phyloP scores from a whole-genome alignment of 129 eudicot genomes.

The Chrysanthemum seticuspe region DNA sequence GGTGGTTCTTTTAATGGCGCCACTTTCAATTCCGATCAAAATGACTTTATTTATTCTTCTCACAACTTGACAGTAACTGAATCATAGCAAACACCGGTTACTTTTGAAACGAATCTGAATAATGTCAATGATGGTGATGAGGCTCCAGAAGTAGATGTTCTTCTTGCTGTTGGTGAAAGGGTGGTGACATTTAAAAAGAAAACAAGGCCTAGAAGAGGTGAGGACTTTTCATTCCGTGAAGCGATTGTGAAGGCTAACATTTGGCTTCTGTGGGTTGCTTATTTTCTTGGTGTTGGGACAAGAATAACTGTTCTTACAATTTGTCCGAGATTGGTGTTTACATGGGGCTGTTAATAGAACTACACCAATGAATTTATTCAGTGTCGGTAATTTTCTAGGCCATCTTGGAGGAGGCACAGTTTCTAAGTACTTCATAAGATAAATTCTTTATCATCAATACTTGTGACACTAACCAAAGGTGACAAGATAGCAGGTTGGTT shows the following conservation, averaged over 20 bases:
- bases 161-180: constrained; percentile 90
- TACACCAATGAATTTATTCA: constrained; percentile 70
- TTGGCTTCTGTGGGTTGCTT: constrained; percentile 85
- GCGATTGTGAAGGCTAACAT: constrained; percentile 89
- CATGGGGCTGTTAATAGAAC: constrained; percentile 68
- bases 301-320: constrained; percentile 85
- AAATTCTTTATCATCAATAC: constrained; percentile 1
- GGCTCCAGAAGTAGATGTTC: constrained; percentile 66
- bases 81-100: constrained; percentile 51
- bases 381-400: constrained; percentile 61
- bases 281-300: constrained; percentile 87
- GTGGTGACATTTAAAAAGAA: constrained; percentile 66
- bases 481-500: not conserved
- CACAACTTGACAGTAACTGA: constrained; percentile 40
- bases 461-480: too few species aligned
- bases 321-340: constrained; percentile 84
- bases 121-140: constrained; percentile 53
- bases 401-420: constrained; percentile 63
- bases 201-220: constrained; percentile 84
- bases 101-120: constrained; percentile 49
- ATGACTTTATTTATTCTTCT: constrained; percentile 70
- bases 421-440: constrained; percentile 85
- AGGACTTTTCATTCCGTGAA: constrained; percentile 74
- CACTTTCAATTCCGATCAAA: constrained; percentile 81
- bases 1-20: constrained; percentile 77